These are phyloP conservation scores for Diaporthe humulicola DNA, from an alignment of 2,329 filamentous ascomycete species.

Conservation along the genomic window DNA sequence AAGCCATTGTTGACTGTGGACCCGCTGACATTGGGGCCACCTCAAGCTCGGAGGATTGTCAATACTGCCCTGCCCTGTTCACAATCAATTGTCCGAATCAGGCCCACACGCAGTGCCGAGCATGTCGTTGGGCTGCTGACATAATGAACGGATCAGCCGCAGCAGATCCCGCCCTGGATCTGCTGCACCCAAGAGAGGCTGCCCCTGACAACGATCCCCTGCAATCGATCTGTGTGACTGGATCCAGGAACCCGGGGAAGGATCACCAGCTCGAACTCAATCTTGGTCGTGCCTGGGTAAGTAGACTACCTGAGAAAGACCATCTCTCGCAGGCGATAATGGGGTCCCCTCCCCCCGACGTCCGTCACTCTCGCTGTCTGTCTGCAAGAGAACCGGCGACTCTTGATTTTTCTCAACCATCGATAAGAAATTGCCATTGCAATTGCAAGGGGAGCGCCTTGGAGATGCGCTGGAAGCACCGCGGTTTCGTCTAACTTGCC, in stretches of 20 bases:
- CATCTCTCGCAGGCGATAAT: not conserved
- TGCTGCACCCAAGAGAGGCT: not conserved
- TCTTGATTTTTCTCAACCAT: too few relatives aligned
- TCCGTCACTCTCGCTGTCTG: not conserved
- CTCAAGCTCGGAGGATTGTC: too few relatives aligned
- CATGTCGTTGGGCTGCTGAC: slow-evolving; percentile 22
- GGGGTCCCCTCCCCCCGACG: not conserved
- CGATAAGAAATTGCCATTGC: not conserved
- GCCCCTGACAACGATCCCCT: slow-evolving; percentile 19
- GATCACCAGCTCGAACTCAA: slow-evolving; percentile 14
- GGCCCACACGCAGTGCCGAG: not conserved
- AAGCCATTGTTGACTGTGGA: not conserved
- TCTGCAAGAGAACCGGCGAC: not conserved
- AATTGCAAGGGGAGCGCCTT: not conserved
- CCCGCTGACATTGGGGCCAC: too few relatives aligned
- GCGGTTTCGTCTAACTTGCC: not conserved
- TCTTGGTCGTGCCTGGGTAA: not conserved
- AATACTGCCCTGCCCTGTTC: not conserved
- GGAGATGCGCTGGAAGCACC: not conserved
- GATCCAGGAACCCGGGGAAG: slow-evolving; percentile 17
- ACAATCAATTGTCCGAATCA: not conserved
- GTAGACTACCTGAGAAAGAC: too few relatives aligned
- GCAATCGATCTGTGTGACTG: not conserved
- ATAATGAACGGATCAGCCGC: not conserved
- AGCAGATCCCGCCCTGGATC: not conserved